These are phyloP conservation scores for Kodamaea jinghongensis DNA, from an alignment of 805 yeast genomes.

Conservation along the genomic window DNA sequence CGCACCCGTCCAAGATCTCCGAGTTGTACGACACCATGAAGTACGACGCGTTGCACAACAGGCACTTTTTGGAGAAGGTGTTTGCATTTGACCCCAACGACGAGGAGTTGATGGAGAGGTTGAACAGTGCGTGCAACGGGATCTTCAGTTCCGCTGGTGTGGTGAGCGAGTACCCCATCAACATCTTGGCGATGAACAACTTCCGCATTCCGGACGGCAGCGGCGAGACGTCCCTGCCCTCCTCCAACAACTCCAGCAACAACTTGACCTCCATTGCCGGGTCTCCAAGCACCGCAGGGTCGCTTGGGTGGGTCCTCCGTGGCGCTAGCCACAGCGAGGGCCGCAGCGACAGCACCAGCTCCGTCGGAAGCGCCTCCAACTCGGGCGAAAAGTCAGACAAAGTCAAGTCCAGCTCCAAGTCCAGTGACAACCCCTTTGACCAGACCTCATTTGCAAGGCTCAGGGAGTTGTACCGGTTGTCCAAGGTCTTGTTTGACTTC, in stretches of 20 bases:
- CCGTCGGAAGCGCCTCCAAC: conserved; percentile 15
- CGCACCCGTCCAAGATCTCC: conserved; percentile 94
- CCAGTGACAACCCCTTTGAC: conserved; percentile 55
- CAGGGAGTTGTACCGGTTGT: conserved; percentile 83
- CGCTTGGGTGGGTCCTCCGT: conserved; percentile 70
- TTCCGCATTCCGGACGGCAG: conserved; percentile 55
- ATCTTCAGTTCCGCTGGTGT: conserved; percentile 50
- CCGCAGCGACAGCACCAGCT: conserved; percentile 16
- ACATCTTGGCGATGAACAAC: conserved; percentile 71
- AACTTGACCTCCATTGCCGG: conserved; percentile 20
- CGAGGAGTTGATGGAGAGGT: conserved; percentile 29
- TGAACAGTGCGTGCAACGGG: conserved; percentile 42
- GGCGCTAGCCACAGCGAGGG: conserved; percentile 24
- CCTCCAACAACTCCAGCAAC: conserved; percentile 20
- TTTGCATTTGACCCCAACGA: conserved; percentile 61
- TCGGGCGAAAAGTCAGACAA: conserved; percentile 8
- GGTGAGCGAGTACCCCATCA: conserved; percentile 71
- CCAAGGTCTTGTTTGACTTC: conserved; percentile 93
- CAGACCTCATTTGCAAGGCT: conserved; percentile 75
- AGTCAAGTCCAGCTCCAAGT: conserved; percentile 2
- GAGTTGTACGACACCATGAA: conserved; percentile 98
- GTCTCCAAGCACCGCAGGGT: conserved; percentile 51
- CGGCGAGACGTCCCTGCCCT: conserved; percentile 9
- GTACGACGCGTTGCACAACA: conserved; percentile 93
- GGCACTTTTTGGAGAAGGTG: conserved; percentile 80